These are phyloP conservation scores for Suhomyces atakaporum DNA, from an alignment of 1,139 yeast species.

Conservation along the genomic window DNA sequence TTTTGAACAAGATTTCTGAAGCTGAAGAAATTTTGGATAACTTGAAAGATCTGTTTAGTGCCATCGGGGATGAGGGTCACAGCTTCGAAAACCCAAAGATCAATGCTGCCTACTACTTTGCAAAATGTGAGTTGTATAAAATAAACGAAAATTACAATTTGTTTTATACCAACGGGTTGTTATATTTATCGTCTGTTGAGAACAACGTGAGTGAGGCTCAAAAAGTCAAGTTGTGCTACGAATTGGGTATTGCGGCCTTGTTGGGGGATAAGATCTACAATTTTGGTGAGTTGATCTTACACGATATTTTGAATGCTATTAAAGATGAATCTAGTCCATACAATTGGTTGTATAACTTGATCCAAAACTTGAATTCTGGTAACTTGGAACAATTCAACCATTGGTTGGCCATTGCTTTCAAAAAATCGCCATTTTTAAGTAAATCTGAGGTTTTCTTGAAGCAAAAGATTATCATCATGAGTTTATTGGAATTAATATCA, in stretches of 20 bases:
- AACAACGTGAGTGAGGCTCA: constrained; percentile 22
- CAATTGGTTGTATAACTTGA: constrained; percentile 72
- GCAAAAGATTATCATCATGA: constrained; percentile 91
- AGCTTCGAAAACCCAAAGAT: constrained; percentile 68
- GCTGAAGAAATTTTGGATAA: constrained; percentile 72
- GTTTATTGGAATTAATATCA: constrained; percentile 85
- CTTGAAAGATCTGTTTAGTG: constrained; percentile 50
- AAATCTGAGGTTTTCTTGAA: constrained; percentile 67
- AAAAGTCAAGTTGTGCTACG: constrained; percentile 61
- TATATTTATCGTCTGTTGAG: constrained; percentile 54
- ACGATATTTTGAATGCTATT: constrained; percentile 71
- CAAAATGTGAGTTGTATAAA: constrained; percentile 77
- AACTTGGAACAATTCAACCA: constrained; percentile 63
- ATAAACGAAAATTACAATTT: constrained; percentile 74
- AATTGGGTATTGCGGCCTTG: constrained; percentile 82
- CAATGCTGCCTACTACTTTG: constrained; percentile 80
- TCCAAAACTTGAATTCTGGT: constrained; percentile 76
- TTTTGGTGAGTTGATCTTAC: constrained; percentile 92
- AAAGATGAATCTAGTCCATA: constrained; percentile 48
- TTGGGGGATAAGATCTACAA: constrained; percentile 92
- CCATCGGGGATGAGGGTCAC: constrained; percentile 22
- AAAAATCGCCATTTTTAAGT: constrained; percentile 60
- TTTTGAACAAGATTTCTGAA: constrained; percentile 56
- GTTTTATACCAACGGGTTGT: constrained; percentile 66
- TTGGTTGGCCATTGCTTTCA: constrained; percentile 39